These are phyloP conservation scores for Kwoniella dendrophila DNA, from an alignment of 768 basidiomycete species.

Conservation along the genomic window DNA sequence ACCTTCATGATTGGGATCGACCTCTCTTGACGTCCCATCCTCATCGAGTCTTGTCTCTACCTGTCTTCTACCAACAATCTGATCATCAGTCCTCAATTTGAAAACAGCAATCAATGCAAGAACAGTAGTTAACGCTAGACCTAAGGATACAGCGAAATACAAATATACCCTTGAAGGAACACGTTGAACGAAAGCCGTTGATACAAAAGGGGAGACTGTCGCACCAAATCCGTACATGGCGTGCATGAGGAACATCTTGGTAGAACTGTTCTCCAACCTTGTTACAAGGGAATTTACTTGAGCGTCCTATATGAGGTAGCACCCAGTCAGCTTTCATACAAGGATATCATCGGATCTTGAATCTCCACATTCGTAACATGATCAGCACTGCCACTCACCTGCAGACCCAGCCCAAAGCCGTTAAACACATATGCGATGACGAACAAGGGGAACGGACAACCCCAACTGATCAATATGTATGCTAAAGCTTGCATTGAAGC, in stretches of 20 bases:
- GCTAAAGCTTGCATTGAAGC: slow-evolving; percentile 36
- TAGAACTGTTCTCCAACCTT: slow-evolving; percentile 56
- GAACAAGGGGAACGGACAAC: slow-evolving; percentile 61
- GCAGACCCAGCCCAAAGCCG: slow-evolving; percentile 60
- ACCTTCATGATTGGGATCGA: neutral
- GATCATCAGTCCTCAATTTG: slow-evolving; percentile 70
- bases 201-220: slow-evolving; percentile 68
- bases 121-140: slow-evolving; percentile 66
- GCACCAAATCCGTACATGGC: slow-evolving; percentile 59
- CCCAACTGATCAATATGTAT: slow-evolving; percentile 57
- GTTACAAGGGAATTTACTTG: slow-evolving; percentile 61
- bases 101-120: slow-evolving; percentile 65
- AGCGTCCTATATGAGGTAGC: slow-evolving; percentile 57
- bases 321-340: neutral
- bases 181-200: slow-evolving; percentile 69
- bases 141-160: slow-evolving; percentile 73
- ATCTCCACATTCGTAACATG: neutral
- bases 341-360: neutral
- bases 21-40: neutral
- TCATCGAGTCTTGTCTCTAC: slow-evolving; percentile 1
- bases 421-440: slow-evolving; percentile 59
- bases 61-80: slow-evolving; percentile 57
- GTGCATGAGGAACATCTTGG: slow-evolving; percentile 56
- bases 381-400: slow-evolving; percentile 55
- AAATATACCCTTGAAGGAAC: slow-evolving; percentile 55